phyloP scores from a whole-genome alignment of 1,284 basidiomycete species.

The Abortiporus biennis region DNA sequence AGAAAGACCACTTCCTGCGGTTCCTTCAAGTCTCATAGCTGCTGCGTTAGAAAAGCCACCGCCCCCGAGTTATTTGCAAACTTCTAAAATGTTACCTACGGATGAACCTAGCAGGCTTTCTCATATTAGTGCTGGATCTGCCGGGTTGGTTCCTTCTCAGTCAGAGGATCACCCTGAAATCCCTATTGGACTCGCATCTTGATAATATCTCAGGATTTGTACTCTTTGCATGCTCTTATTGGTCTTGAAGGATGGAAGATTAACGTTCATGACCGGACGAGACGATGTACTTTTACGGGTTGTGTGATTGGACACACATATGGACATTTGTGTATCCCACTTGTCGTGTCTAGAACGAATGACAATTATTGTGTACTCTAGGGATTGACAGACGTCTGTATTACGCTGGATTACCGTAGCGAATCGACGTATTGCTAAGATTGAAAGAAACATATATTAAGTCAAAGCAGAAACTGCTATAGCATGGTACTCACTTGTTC shows the following conservation, averaged over 20 bases:
- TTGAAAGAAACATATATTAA: slow-evolving; percentile 10
- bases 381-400: too few species aligned
- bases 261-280: too few species aligned
- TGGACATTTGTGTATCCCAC: too few species aligned
- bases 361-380: too few species aligned
- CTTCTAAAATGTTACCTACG: slow-evolving; percentile 13
- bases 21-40: slow-evolving; percentile 21
- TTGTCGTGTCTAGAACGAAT: too few species aligned
- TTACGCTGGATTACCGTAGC: slow-evolving; percentile 35
- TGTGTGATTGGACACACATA: too few species aligned
- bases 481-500: slow-evolving; percentile 48
- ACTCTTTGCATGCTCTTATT: too few species aligned
- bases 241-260: too few species aligned
- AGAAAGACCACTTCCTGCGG: slow-evolving; percentile 18
- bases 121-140: slow-evolving; percentile 21
- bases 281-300: too few species aligned
- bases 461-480: not conserved
- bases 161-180: too few species aligned
- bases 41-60: slow-evolving; percentile 17
- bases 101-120: slow-evolving; percentile 23
- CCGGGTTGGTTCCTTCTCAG: too few species aligned
- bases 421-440: slow-evolving; percentile 50
- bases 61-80: slow-evolving; percentile 17
- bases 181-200: slow-evolving; percentile 8
- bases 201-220: not conserved